Evolutionary conservation across 306 rosid species (phyloP).

Genomic region (Cucumis hystrix): DNA sequence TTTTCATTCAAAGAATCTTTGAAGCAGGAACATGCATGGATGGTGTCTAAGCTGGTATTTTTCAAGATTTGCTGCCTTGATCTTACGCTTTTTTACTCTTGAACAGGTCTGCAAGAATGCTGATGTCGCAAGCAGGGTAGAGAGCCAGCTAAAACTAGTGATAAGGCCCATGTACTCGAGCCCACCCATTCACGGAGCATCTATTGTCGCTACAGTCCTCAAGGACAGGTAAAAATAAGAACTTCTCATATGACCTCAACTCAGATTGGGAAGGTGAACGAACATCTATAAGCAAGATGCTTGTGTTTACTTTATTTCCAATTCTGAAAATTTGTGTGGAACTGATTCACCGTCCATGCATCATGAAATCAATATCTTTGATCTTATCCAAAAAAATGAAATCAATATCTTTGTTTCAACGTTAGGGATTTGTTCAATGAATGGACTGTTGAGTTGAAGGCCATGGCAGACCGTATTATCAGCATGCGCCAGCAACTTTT

Average conservation of each 20-base stretch:
- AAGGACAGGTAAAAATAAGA: conserved; percentile 56
- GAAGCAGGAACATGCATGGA: neutral
- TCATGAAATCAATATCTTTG: neutral
- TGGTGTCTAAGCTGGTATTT: neutral
- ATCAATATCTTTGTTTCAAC: neutral
- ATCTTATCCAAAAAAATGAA: neutral
- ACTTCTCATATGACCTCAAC: neutral
- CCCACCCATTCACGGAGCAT: conserved; percentile 98
- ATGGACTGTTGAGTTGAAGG: conserved; percentile 95
- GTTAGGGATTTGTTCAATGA: conserved; percentile 64
- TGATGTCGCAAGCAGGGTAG: conserved; percentile 75
- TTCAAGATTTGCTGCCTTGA: neutral
- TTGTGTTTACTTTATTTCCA: neutral
- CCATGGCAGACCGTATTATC: conserved; percentile 95
- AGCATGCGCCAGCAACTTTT: conserved; percentile 88
- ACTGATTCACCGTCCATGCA: neutral
- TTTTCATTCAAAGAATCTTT: neutral
- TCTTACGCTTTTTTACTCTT: neutral
- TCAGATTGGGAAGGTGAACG: neutral
- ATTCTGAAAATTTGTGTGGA: neutral
- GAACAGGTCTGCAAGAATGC: conserved; percentile 69
- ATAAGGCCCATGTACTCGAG: conserved; percentile 95
- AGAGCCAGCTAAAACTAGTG: conserved; percentile 95
- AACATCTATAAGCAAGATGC: neutral
- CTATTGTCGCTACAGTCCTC: conserved; percentile 86